Evolutionary conservation across 306 rosid species (phyloP), one percentile per base, ranked within the genome.

Genomic region (Trifolium subterraneum): DNA sequence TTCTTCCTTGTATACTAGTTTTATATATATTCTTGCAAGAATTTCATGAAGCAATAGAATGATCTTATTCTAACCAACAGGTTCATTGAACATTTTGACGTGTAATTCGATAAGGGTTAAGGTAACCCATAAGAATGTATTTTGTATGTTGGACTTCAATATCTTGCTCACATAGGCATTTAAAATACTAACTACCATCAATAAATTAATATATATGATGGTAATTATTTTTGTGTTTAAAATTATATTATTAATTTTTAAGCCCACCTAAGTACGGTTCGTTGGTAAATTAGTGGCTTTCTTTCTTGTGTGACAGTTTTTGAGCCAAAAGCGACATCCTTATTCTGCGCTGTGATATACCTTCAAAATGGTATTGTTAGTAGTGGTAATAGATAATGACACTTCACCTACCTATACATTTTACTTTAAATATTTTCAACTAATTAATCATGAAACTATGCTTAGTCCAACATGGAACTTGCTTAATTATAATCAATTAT

Each of bases 71-170:
- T 16, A 41, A 45, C 36, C 16, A 25, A 60, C 27, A 60, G 66
- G 63, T 67, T 79, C 60, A 51, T 60, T 33, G 44, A 38, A 71
- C 51, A 68, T 69, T 48, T 25, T 72, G 87, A 82, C 85, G 82
- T 82, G 86, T 80, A 80, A 72, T 79, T 83, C 67, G 85, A 83
- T 84, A 75, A 64, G 52, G 75, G 54, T 14, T 74, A 87, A 89
- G 87, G 90, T 84, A 65, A 82, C 85, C 87, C 87, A 52, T 27
- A 87, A 84, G 86, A 47, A 82, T 78, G 42, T 36, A 48, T 82
- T 70, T 70, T 78, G 56, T 62, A 72, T 51, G 69, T 77, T 77
- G 78, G 76, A 81, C 78, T 73, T 69, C 44, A 73, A 65, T 72
- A 68, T 81, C 78, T 81, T 69, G 77, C 52, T 61, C 41, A 59